These are phyloP conservation scores for Alliaria petiolata DNA, from an alignment of 345 rosid genomes.

Conservation along the genomic window DNA sequence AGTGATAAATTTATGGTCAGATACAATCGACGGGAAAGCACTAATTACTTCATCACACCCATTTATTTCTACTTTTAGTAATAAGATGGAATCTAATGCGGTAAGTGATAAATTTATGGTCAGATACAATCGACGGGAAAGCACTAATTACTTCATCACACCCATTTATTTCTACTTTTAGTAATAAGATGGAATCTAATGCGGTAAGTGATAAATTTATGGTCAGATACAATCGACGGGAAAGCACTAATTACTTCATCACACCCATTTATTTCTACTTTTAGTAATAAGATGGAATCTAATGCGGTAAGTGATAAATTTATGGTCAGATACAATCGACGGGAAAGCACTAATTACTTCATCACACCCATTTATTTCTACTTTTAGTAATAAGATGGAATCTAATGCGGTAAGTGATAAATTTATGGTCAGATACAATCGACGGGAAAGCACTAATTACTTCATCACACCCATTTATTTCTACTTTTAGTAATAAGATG, in stretches of 20 bases:
- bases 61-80: neutral
- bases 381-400: neutral
- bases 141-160: constrained; percentile 5
- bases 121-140: neutral
- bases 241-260: constrained; percentile 3
- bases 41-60: constrained; percentile 3
- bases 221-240: neutral
- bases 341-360: neutral
- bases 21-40: neutral
- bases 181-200: neutral
- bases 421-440: neutral
- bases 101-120: neutral
- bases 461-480: neutral
- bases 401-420: neutral
- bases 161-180: neutral
- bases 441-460: neutral
- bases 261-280: neutral
- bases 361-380: neutral
- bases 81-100: neutral
- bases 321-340: neutral
- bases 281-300: neutral
- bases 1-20: neutral
- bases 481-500: neutral
- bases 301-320: neutral
- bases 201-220: neutral